Base-by-base conservation (phyloP, 2,329 filamentous ascomycete genomes). In the Pseudopyricularia cyperi region DNA sequence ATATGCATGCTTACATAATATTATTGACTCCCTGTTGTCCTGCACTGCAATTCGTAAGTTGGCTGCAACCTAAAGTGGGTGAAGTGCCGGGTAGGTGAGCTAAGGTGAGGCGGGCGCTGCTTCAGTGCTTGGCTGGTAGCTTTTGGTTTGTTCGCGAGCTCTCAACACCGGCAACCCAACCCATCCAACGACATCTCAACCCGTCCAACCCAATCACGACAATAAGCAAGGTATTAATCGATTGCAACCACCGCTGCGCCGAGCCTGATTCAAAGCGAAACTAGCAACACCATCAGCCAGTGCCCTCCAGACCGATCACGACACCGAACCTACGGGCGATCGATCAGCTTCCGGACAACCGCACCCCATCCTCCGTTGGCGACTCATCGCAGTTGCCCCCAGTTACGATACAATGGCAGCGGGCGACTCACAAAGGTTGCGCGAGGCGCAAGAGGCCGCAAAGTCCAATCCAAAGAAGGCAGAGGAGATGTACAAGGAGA, bases 401-500 rank as follows among this genome's bases (percentile, higher is more conserved):
- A 42, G 37, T 19, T 42, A 42, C 37, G 37, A 42, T 12, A 44
- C 28, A 11, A 81, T 81, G 77, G 76, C 76, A 62, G 75, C 74
- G 60, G 75, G 70, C 68, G 76, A 80, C 59, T 78, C 77, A 58
- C 70, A 71, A 63, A 71, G 85, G 74, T 83, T 96, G 77, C 82
- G 85, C 70, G 89, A 96, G 78, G 91, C 89, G 67, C 84, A 91
- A 76, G 83, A 86, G 74, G 73, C 91, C 64, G 79, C 80, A 59
- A 89, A 88, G 73, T 78, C 83, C 57, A 81, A 95, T 65, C 86
- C 90, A 58, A 73, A 78, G 62, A 87, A 93, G 75, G 89, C 91
- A 57, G 89, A 95, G 72, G 74, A 79, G 62, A 81, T 88, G 66
- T 97, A 91, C 77, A 89, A 91, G 70, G 85, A 93, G 53, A 87